Conservation (phyloP, 306 rosid species). For the Prunus kanzakura region DNA sequence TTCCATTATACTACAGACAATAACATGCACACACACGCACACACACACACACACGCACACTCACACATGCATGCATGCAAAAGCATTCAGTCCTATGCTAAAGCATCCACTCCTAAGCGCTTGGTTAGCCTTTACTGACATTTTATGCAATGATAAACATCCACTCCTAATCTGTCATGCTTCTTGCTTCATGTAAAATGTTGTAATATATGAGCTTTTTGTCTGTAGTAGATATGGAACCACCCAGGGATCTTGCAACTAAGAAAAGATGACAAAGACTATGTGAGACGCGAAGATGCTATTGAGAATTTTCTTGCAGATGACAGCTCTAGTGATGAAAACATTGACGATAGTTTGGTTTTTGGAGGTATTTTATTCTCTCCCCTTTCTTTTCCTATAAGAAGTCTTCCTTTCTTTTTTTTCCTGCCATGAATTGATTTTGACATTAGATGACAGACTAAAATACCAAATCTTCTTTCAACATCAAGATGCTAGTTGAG, state of each 20-base stretch:
- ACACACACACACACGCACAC: background rate
- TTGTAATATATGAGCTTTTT: slow-evolving; percentile 19
- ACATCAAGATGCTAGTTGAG: background rate
- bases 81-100: background rate
- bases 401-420: no score
- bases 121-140: background rate
- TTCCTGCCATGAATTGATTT: background rate
- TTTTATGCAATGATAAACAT: background rate
- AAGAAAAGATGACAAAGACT: slow-evolving; percentile 71
- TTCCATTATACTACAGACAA: background rate
- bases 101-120: background rate
- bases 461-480: background rate
- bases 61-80: background rate
- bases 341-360: slow-evolving; percentile 62
- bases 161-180: slow-evolving; percentile 13
- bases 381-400: background rate
- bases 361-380: slow-evolving; percentile 54
- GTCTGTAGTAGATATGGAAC: slow-evolving; percentile 83
- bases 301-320: slow-evolving; percentile 89
- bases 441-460: background rate
- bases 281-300: slow-evolving; percentile 64
- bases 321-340: slow-evolving; percentile 93
- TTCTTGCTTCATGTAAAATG: slow-evolving; percentile 14
- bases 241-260: slow-evolving; percentile 99
- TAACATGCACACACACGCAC: background rate